Evolutionary conservation across 495 filamentous ascomycete genomes (phyloP), one percentile per base, ranked within the genome.

Genomic region (Trypethelium eluteriae): DNA sequence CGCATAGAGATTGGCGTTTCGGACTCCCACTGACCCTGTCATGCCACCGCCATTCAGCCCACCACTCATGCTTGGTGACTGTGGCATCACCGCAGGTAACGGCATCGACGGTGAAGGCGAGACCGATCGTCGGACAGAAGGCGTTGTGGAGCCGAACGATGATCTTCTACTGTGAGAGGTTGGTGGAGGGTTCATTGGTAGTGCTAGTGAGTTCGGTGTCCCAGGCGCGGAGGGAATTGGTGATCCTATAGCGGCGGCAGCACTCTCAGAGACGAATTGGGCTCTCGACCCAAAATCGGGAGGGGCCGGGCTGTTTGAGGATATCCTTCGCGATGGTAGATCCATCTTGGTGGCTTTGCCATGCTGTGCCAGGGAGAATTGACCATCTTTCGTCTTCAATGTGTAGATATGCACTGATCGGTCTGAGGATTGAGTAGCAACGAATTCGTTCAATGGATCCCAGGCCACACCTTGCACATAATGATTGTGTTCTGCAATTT

Each of bases 381-480:
- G 91, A 34, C 95, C 94, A 75, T 99, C 94, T 71, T 98, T 98
- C 4, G 91, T 96, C 78, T 90, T 96, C 68, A 99, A 79, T 14
- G 86, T 92, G 78, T 98, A 98, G 69, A 99, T 93, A 77, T 99
- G 94, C 25, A 97, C 93, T 1, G 94, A 96, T 72, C 94, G 88
- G 77, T 99, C 94, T 0, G 94, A 99, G 2, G 94, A 98, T 75
- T 99, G 94, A 32, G 94, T 99, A 32, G 95, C 94, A 57, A 99
- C 90, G 75, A 90, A 99, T 80, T 99, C 94, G 76, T 99, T 99
- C 38, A 96, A 79, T 41, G 94, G 94, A 78, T 99, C 94, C 94
- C 94, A 99, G 2, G 95, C 92, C 18, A 99, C 94, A 44, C 94
- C 94, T 79, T 99, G 94, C 25, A 99, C 94, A 72, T 97, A 99